Conservation (phyloP, 257 asterid species). For the Capsicum chinense region DNA sequence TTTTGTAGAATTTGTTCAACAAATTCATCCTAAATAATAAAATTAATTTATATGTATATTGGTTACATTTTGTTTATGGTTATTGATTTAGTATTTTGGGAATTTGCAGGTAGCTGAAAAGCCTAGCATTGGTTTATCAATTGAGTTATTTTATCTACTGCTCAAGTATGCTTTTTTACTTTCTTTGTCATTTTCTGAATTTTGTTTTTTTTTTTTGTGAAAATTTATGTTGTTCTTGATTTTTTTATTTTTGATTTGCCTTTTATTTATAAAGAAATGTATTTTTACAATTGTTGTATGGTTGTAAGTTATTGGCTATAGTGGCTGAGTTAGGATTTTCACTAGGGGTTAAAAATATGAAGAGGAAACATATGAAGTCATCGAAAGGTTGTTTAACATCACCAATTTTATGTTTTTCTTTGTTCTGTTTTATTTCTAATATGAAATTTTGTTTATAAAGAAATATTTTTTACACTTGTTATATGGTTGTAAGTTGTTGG, state of each 20-base stretch:
- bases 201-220: neutral
- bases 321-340: too few relatives aligned
- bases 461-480: too few relatives aligned
- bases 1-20: neutral
- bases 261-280: neutral
- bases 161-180: constrained; percentile 54
- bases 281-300: neutral
- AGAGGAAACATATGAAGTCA: too few relatives aligned
- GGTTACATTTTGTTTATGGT: neutral
- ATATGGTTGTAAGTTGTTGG: too few relatives aligned
- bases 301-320: neutral
- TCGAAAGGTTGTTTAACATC: too few relatives aligned
- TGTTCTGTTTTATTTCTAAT: too few relatives aligned
- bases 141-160: constrained; percentile 76
- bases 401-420: too few relatives aligned
- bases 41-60: neutral
- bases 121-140: constrained; percentile 89
- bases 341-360: too few relatives aligned
- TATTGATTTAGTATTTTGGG: neutral
- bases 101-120: constrained; percentile 80
- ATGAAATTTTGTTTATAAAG: too few relatives aligned
- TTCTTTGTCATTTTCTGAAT: neutral
- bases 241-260: neutral
- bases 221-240: too few relatives aligned
- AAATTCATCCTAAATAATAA: neutral